These are phyloP conservation scores for Auricularia auricula-judae DNA, from an alignment of 768 basidiomycete species.

Conservation along the genomic window DNA sequence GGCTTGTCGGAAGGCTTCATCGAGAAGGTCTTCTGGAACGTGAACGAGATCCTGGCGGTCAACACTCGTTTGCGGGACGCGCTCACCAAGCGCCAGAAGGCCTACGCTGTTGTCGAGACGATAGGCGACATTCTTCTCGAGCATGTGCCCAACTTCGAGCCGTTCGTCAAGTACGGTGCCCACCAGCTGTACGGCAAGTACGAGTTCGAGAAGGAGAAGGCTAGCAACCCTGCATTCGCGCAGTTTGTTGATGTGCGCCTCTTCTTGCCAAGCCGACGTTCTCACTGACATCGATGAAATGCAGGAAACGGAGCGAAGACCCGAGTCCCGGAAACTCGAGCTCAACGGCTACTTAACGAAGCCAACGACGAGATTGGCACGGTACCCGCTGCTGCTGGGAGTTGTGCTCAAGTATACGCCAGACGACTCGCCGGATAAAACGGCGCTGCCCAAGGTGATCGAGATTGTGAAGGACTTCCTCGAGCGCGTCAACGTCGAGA, in stretches of 20 bases:
- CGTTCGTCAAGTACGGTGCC: conserved; percentile 91
- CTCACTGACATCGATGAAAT: background rate
- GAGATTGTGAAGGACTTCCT: conserved; percentile 72
- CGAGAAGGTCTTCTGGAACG: conserved; percentile 95
- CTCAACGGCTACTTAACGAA: conserved; percentile 97
- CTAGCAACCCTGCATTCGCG: conserved; percentile 81
- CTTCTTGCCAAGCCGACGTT: conserved; percentile 8
- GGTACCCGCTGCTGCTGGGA: conserved; percentile 88
- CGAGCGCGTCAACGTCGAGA: conserved; percentile 81
- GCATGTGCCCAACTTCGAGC: conserved; percentile 73
- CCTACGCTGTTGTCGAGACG: conserved; percentile 82
- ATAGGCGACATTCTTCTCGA: conserved; percentile 90
- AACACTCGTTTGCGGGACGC: conserved; percentile 88
- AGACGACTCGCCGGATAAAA: conserved; percentile 82
- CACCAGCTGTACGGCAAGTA: conserved; percentile 98
- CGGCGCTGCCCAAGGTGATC: conserved; percentile 64
- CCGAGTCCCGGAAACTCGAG: conserved; percentile 93
- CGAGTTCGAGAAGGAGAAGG: conserved; percentile 99
- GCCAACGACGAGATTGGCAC: conserved; percentile 93
- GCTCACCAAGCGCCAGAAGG: conserved; percentile 90
- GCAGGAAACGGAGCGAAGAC: conserved; percentile 80
- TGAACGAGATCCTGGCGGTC: conserved; percentile 85
- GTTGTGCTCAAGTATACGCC: conserved; percentile 88
- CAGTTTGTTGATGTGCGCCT: conserved; percentile 82
- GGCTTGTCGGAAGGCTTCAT: conserved; percentile 79